Evolutionary conservation across 768 basidiomycete genomes (phyloP).

Genomic region (Trametes elegans): DNA sequence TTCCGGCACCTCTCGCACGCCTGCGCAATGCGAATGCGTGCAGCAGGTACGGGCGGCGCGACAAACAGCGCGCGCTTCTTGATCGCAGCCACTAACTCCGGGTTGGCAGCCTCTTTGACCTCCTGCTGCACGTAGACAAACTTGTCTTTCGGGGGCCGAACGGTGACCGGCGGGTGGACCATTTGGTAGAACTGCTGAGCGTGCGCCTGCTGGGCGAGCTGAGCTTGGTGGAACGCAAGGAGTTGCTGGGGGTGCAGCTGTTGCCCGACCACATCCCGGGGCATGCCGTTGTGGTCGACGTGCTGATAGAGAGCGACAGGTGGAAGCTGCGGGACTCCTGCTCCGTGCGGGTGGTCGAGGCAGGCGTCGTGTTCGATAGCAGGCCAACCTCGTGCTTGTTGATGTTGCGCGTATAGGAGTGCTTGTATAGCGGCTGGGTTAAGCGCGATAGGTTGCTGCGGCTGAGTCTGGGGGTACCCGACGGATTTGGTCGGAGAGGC

Average conservation of each 20-base stretch:
- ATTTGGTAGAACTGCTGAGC: neutral
- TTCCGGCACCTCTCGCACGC: slow-evolving; percentile 21
- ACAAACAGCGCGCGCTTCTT: slow-evolving; percentile 9
- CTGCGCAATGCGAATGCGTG: slow-evolving; percentile 3
- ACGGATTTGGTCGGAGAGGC: neutral
- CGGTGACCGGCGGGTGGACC: neutral
- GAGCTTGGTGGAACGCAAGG: neutral
- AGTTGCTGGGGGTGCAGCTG: neutral
- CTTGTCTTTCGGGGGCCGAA: neutral
- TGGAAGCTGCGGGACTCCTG: neutral
- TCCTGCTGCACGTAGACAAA: neutral
- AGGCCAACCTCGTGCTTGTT: neutral
- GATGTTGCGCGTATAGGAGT: neutral
- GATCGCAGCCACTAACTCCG: neutral
- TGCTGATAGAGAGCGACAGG: neutral
- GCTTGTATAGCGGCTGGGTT: neutral
- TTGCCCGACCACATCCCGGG: neutral
- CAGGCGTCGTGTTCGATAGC: neutral
- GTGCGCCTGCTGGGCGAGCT: neutral
- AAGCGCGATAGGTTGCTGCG: neutral
- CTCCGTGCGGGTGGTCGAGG: neutral
- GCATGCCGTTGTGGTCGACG: neutral
- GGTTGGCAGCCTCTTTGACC: neutral
- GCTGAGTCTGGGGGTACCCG: neutral
- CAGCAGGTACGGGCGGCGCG: neutral